Conservation (phyloP, 768 basidiomycete genomes). For the Infundibulicybe gibba region DNA sequence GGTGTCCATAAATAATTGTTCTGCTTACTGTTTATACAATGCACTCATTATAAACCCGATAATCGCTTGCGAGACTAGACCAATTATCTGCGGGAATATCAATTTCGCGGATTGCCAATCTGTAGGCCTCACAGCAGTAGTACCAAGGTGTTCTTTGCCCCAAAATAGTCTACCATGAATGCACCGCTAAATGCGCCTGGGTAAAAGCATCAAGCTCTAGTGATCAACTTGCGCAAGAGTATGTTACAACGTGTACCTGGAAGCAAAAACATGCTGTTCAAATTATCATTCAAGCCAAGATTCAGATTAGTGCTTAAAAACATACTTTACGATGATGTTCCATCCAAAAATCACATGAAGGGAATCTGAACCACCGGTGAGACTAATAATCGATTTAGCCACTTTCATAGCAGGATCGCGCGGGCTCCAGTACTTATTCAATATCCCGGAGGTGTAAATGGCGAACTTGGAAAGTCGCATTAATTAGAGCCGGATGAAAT, state of each 20-base stretch:
- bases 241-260: slow-evolving; percentile 18
- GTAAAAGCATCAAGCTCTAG: slow-evolving; percentile 36
- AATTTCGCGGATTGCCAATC: neutral
- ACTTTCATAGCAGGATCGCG: neutral
- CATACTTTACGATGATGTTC: slow-evolving; percentile 83
- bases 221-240: neutral
- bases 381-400: slow-evolving; percentile 27
- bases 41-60: slow-evolving; percentile 91
- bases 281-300: neutral
- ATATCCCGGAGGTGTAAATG: slow-evolving; percentile 73
- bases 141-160: slow-evolving; percentile 74
- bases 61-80: slow-evolving; percentile 67
- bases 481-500: neutral
- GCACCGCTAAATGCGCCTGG: slow-evolving; percentile 64
- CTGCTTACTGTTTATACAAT: slow-evolving; percentile 47
- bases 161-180: slow-evolving; percentile 69
- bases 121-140: neutral
- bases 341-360: slow-evolving; percentile 73
- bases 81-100: slow-evolving; percentile 47
- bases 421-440: slow-evolving; percentile 42
- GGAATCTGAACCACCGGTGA: slow-evolving; percentile 50
- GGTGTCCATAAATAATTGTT: neutral
- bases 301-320: neutral
- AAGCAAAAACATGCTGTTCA: slow-evolving; percentile 27
- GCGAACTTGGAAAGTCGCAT: slow-evolving; percentile 49